A percentile compares a stretch with the other conserved stretches of the same genome.
Conservation (phyloP, 1,284 basidiomycete genomes). For the Golubevia pallescens region DNA sequence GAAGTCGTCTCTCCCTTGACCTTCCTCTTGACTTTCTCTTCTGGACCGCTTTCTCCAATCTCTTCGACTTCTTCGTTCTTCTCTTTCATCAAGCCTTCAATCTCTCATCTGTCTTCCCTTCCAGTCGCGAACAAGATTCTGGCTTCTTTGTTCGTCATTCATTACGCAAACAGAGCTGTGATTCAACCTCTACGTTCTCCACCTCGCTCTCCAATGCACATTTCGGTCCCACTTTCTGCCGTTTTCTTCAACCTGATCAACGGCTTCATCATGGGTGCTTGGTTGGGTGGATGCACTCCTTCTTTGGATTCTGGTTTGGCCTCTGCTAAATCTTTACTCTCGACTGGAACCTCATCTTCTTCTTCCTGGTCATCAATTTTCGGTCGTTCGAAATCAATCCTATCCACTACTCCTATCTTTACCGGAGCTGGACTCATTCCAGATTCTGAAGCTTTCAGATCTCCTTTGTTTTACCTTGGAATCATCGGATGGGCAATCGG, state of each 20-base stretch:
- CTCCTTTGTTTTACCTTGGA: conserved; percentile 71
- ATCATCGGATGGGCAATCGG: conserved; percentile 74
- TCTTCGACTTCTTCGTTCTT: conserved; percentile 18
- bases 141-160: conserved; percentile 72
- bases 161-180: conserved; percentile 84
- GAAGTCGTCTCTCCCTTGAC: conserved; percentile 77
- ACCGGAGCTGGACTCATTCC: conserved; percentile 37
- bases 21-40: conserved; percentile 64
- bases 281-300: conserved; percentile 58
- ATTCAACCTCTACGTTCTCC: conserved; percentile 82
- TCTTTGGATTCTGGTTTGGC: conserved; percentile 9
- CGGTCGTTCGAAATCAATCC: neutral
- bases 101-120: conserved; percentile 54
- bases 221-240: conserved; percentile 72
- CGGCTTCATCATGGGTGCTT: conserved; percentile 75
- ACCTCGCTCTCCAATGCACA: conserved; percentile 77
- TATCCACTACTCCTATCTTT: conserved; percentile 41
- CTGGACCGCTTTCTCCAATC: conserved; percentile 67
- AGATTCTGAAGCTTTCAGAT: conserved; percentile 49
- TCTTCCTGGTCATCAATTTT: conserved; percentile 1
- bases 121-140: conserved; percentile 70
- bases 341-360: conserved; percentile 10
- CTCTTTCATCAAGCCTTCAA: conserved; percentile 58
- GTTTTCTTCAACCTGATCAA: conserved; percentile 77
- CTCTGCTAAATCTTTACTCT: conserved; percentile 10